phyloP scores from a whole-genome alignment of 148 eudicot genomes.

The Spergularia marina region DNA sequence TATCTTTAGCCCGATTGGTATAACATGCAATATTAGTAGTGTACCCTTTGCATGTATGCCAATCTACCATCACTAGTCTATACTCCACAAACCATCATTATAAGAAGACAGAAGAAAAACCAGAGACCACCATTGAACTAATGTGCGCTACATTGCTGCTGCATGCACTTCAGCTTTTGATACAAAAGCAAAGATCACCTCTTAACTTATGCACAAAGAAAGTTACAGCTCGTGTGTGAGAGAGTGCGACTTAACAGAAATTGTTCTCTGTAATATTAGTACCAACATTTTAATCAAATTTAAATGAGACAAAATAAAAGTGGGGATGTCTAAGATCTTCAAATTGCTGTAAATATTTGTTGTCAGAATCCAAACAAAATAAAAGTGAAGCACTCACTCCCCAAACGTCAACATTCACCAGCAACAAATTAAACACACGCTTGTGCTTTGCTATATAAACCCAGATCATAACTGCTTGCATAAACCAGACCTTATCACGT shows the following conservation, averaged over 20 bases:
- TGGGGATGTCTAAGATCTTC: not conserved
- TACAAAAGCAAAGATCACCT: not conserved
- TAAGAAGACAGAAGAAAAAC: too few relatives aligned
- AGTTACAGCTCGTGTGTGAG: constrained; percentile 19
- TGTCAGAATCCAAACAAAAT: constrained; percentile 6
- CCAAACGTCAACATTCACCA: constrained; percentile 22
- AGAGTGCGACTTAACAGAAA: constrained; percentile 26
- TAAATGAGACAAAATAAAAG: not conserved
- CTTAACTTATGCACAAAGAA: constrained; percentile 3
- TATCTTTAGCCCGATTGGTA: too few relatives aligned
- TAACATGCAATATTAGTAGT: too few relatives aligned
- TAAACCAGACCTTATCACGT: not conserved
- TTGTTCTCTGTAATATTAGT: constrained; percentile 15
- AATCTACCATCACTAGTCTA: too few relatives aligned
- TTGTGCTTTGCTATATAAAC: not conserved
- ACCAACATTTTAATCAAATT: not conserved
- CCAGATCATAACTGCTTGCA: not conserved
- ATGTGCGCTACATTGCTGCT: too few relatives aligned
- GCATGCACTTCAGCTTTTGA: not conserved
- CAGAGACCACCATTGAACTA: too few relatives aligned
- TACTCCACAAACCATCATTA: too few relatives aligned
- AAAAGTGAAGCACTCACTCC: not conserved
- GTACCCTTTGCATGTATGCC: too few relatives aligned
- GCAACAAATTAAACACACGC: constrained; percentile 22
- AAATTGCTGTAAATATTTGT: not conserved